Base-by-base conservation (phyloP, 306 rosid genomes). In the Phaseolus lunatus region DNA sequence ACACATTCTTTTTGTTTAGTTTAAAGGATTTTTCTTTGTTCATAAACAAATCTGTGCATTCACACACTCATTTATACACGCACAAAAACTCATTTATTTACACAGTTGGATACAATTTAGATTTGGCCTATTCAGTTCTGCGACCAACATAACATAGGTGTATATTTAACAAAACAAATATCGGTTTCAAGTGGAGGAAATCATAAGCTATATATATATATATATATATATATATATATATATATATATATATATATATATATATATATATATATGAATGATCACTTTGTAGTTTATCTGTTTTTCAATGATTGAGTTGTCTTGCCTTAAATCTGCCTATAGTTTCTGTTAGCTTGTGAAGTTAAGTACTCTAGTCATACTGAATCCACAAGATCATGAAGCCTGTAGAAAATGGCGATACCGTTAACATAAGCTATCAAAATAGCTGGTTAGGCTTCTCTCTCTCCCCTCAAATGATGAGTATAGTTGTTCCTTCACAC, bases 1-100 rank as follows among this genome's bases (percentile, higher is more conserved):
- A 67, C 83, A 83, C 89, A 91, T 89, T 89, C 92, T 74, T 75
- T 89, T 82, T 86, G 89, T 84, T 88, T 73, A 70, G 87, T 83
- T 86, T 89, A 89, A 87, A 87, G 85, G 78, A 67, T 50, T 78
- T 77, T 66, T 77, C 87, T 77, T 81, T 80, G 76, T 81, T 84
- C 48, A 76, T 82, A 35, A 74, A 73, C 68, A 80, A 70, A 54
- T 71, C 76, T 71, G 79, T 82, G 79, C 68, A 56, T 45, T 62
- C 15, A 80, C 73, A 75, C 81, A 8, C 72, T 39, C 74, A 39
- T 61, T 76, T 67, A 69, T 76, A 65, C 62, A 11, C 52, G n/a
- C 52, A 15, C 52, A 47, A 15, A 15, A 47, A 50, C 43, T 24
- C 26, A 53, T 18, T 24, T 14, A 80, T 50, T 37, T 37, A 43